Base-by-base conservation (phyloP, 768 basidiomycete species). In the Lactifluus volemus region DNA sequence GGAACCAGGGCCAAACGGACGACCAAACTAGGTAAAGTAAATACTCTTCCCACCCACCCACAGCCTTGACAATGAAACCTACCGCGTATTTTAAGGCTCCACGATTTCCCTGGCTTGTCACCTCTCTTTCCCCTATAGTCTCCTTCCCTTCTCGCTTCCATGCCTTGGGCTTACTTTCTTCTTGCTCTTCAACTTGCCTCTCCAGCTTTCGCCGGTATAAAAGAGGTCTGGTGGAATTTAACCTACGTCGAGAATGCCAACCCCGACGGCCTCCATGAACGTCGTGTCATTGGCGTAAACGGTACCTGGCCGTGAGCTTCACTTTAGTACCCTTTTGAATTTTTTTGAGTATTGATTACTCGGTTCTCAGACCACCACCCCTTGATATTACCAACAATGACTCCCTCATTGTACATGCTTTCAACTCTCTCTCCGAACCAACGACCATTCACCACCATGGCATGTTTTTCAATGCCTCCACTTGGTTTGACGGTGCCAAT, bases 371-470 rank as follows among this genome's bases (percentile, higher is more conserved):
- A 30, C 92, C 91, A 2, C 95, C 95, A 0, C 85, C 91, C 0
- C 75, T 97, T 61, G 81, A 85, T 29, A 82, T 93, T 11, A 80
- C 78, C 63, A 79, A 82, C 5, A 79, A 78, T 19, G 92, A 98
- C 71, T 81, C 82, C 0, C 76, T 97, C 34, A 68, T 88, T 30
- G 78, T 98, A 0, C 94, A 98, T 70, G 84, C 85, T 5, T 77
- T 77, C 32, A 93, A 95, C 72, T 81, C 80, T 2, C 72, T 95
- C 58, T 84, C 87, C 56, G 65, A 75, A 30, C 80, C 85, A 0
- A 81, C 88, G 0, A 79, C 86, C 0, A 74, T 98, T 15, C 96
- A 98, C 71, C 88, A 95, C 69, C 95, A 97, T 73, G 96, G 96
- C 64, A 91, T 96, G 87, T 93, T 84, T 75, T 93, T 97, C 79